Conservation (phyloP, 805 yeast genomes). For the Tetrapisispora namnaoensis region DNA sequence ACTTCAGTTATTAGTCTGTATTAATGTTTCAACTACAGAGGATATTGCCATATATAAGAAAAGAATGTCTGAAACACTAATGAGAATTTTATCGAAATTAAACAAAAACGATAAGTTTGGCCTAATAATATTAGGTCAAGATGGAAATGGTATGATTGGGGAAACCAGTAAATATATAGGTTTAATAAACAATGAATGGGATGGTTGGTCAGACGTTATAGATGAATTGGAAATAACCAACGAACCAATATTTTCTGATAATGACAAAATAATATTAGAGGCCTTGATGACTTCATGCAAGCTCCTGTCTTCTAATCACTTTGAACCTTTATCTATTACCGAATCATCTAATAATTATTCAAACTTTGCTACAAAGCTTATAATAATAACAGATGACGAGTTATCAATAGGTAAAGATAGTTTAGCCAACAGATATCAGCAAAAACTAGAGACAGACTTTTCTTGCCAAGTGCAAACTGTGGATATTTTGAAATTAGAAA, state of each 20-base stretch:
- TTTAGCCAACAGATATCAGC: neutral
- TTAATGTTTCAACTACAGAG: slow-evolving; percentile 25
- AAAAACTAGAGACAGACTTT: neutral
- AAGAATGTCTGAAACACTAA: slow-evolving; percentile 21
- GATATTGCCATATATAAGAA: slow-evolving; percentile 24
- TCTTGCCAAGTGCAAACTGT: neutral
- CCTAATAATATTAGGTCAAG: slow-evolving; percentile 38
- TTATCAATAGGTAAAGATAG: neutral
- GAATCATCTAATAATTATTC: neutral
- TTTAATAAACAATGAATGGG: slow-evolving; percentile 36
- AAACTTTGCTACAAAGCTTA: neutral
- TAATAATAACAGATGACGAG: neutral
- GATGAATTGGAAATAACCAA: slow-evolving; percentile 28
- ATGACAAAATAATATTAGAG: slow-evolving; percentile 9
- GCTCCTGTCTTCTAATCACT: slow-evolving; percentile 4
- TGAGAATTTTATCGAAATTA: slow-evolving; percentile 23
- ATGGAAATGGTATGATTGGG: slow-evolving; percentile 31
- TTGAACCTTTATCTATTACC: neutral
- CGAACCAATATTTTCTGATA: slow-evolving; percentile 11
- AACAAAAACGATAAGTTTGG: slow-evolving; percentile 37
- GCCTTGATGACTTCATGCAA: slow-evolving; percentile 20
- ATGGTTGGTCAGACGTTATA: slow-evolving; percentile 39
- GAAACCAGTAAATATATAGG: slow-evolving; percentile 39
- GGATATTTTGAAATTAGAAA: neutral
- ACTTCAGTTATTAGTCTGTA: slow-evolving; percentile 34